Percentiles rank a stretch among this genome's conserved stretches.
phyloP scores from a whole-genome alignment of 192 early-diverging fungal species.

The Backusella luteola region DNA sequence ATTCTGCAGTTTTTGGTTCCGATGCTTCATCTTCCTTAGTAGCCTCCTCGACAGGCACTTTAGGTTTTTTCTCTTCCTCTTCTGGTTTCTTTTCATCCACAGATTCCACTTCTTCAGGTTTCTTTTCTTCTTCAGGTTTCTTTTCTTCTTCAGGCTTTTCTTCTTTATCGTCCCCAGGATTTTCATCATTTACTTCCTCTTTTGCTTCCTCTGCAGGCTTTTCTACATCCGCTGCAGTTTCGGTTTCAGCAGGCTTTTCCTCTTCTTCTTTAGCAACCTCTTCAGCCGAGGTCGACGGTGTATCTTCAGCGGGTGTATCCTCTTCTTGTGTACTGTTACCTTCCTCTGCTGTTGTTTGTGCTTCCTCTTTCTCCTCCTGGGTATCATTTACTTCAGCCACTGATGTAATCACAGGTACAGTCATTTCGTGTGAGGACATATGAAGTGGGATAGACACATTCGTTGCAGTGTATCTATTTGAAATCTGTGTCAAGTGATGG shows the following conservation, averaged over 20 bases:
- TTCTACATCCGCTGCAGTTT: neutral
- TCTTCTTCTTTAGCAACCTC: neutral
- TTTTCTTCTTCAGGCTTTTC: neutral
- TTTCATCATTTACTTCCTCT: neutral
- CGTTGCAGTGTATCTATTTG: neutral
- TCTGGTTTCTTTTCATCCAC: neutral
- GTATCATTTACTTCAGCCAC: neutral
- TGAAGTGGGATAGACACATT: neutral
- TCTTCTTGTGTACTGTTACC: neutral
- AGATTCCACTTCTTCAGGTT: neutral
- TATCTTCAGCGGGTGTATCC: neutral
- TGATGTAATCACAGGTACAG: neutral
- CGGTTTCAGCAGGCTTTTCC: neutral
- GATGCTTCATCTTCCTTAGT: no score
- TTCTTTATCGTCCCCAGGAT: neutral
- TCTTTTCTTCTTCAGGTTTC: neutral
- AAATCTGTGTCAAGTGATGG: neutral
- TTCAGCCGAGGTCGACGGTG: neutral
- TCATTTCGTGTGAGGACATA: neutral
- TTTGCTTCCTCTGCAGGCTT: neutral
- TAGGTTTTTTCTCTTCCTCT: neutral
- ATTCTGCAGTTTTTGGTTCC: no score
- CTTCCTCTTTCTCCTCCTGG: neutral
- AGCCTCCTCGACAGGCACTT: no score
- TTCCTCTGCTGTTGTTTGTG: neutral